A percentile compares a stretch with the other conserved stretches of the same genome.
These are phyloP conservation scores for Aphanocladium album DNA, from an alignment of 2,329 filamentous ascomycete genomes.

Conservation along the genomic window DNA sequence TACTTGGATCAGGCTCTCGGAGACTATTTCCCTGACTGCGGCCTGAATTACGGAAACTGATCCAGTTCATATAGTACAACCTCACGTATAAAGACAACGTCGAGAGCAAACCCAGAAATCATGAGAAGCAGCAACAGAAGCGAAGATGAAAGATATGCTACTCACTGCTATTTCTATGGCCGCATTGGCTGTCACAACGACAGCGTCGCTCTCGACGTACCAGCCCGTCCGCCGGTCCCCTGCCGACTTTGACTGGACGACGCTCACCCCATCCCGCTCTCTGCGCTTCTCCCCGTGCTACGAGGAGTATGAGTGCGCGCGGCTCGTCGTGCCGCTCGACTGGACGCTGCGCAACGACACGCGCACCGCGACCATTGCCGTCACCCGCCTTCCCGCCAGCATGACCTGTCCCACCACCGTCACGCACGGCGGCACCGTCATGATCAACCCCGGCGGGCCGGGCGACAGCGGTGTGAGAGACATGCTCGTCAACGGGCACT, in stretches of 20 bases:
- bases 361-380: slow-evolving; percentile 28
- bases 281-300: slow-evolving; percentile 18
- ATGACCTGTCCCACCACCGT: slow-evolving; percentile 19
- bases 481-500: slow-evolving; percentile 19
- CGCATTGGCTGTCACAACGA: no score
- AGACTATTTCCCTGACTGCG: neutral
- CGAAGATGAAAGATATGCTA: no score
- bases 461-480: slow-evolving; percentile 30
- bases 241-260: slow-evolving; percentile 24
- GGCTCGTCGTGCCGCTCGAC: slow-evolving; percentile 34
- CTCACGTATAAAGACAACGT: no score
- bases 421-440: slow-evolving; percentile 30
- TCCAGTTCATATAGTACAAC: neutral
- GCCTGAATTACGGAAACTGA: neutral
- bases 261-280: slow-evolving; percentile 24
- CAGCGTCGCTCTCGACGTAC: neutral
- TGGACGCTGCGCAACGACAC: slow-evolving; percentile 24
- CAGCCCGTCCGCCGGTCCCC: neutral
- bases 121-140: neutral
- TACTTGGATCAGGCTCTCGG: neutral
- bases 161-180: neutral
- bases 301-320: slow-evolving; percentile 31
- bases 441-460: slow-evolving; percentile 36
- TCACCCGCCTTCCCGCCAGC: slow-evolving; percentile 28
- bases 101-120: no score